These are phyloP conservation scores for Epichloe brachyelytri DNA, from an alignment of 2,329 filamentous ascomycete genomes.

Conservation along the genomic window DNA sequence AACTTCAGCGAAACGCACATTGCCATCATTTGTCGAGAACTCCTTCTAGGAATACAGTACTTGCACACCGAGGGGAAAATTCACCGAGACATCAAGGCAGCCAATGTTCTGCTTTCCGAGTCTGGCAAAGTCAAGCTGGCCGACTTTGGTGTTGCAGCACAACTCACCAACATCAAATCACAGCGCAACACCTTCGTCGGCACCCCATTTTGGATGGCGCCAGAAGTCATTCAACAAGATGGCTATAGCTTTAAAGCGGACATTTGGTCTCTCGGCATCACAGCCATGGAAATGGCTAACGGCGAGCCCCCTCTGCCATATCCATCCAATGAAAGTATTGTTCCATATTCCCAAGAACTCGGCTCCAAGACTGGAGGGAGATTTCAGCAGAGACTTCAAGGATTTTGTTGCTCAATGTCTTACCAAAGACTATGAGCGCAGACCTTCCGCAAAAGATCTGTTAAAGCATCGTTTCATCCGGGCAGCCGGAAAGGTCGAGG, in stretches of 20 bases:
- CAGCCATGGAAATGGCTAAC: slow-evolving; percentile 77
- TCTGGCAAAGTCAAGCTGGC: slow-evolving; percentile 87
- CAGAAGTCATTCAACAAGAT: slow-evolving; percentile 83
- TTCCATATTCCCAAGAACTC: slow-evolving; percentile 84
- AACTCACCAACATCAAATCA: slow-evolving; percentile 94
- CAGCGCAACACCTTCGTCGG: slow-evolving; percentile 96
- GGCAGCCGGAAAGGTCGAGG: slow-evolving; percentile 75
- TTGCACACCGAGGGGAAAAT: slow-evolving; percentile 91
- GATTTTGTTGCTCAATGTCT: slow-evolving; percentile 87
- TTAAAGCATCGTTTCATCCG: slow-evolving; percentile 81
- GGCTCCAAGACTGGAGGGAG: slow-evolving; percentile 71
- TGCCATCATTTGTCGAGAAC: slow-evolving; percentile 84
- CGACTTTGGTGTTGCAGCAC: slow-evolving; percentile 93
- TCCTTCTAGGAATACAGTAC: slow-evolving; percentile 83
- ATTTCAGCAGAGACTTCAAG: slow-evolving; percentile 82
- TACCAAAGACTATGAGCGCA: slow-evolving; percentile 76
- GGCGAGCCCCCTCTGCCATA: slow-evolving; percentile 76
- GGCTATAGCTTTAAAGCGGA: slow-evolving; percentile 79
- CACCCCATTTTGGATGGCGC: slow-evolving; percentile 95
- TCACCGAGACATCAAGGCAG: slow-evolving; percentile 92
- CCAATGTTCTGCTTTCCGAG: slow-evolving; percentile 87
- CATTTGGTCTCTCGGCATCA: slow-evolving; percentile 88
- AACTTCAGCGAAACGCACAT: slow-evolving; percentile 82
- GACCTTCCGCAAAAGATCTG: slow-evolving; percentile 77
- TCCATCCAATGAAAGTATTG: slow-evolving; percentile 87